Conservation (phyloP, 345 rosid species). For the Geranium brycei region DNA sequence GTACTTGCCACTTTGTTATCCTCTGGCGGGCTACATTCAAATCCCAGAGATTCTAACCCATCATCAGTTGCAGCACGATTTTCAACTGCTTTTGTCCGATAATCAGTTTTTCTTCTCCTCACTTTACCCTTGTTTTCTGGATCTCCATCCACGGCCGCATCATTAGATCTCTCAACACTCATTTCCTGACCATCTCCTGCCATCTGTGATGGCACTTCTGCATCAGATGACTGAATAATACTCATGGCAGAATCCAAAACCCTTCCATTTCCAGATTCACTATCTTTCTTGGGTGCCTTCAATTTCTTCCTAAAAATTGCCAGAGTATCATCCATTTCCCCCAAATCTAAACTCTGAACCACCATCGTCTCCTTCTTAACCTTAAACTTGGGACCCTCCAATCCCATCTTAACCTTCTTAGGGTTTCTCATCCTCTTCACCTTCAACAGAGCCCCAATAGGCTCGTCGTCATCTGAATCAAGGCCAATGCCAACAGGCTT, state of each 20-base stretch:
- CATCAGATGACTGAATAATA: conserved; percentile 12
- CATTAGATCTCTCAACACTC: conserved; percentile 18
- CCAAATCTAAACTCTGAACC: conserved; percentile 37
- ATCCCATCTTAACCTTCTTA: conserved; percentile 39
- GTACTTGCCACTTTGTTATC: conserved; percentile 16
- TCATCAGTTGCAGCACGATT: conserved; percentile 7
- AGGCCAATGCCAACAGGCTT: conserved; percentile 31
- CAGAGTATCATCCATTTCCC: conserved; percentile 86
- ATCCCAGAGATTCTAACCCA: conserved; percentile 6
- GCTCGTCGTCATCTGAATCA: conserved; percentile 72
- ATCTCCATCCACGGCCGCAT: conserved; percentile 16
- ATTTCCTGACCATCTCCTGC: conserved; percentile 20
- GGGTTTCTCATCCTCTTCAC: conserved; percentile 46
- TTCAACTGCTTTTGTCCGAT: conserved; percentile 11
- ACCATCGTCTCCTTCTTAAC: conserved; percentile 20
- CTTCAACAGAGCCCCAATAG: conserved; percentile 62
- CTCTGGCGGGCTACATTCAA: neutral
- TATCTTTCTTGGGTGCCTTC: conserved; percentile 58
- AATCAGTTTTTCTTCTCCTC: conserved; percentile 15
- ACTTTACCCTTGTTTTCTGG: conserved; percentile 15
- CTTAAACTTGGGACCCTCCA: conserved; percentile 22
- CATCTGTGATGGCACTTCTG: conserved; percentile 14
- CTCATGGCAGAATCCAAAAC: conserved; percentile 13
- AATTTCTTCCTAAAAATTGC: conserved; percentile 82
- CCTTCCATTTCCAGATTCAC: conserved; percentile 31